Base-by-base conservation (phyloP, 495 filamentous ascomycete species). In the Penicillium manginii region DNA sequence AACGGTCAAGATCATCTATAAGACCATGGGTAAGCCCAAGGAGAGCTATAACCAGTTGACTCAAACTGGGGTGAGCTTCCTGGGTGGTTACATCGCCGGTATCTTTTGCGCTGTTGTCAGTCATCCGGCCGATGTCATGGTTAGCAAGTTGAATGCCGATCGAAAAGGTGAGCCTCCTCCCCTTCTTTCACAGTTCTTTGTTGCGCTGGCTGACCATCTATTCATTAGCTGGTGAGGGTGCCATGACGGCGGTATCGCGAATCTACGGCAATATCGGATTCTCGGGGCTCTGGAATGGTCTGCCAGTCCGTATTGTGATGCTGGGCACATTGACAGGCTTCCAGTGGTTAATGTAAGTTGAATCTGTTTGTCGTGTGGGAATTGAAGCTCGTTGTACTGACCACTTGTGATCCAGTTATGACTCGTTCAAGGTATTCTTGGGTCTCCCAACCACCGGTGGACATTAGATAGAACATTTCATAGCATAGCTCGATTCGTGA, bases 251-350 rank as follows among this genome's bases (percentile, higher is more conserved):
- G 12, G 81, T 89, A 50, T 76, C 78, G 3, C 74, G 87, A 32
- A 89, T 90, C 52, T 90, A 90, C 72, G 73, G 82, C n/a, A 88
- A 88, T 55, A 89, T 90, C 65, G 87, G 87, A 14, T 89, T 90
- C 74, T 64, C 59, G 14, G 87, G 87, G 9, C 68, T 89, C 45
- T 90, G 87, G 87, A 90, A 89, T 65, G 87, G 87, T 3, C 70
- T 90, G 23, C 78, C 83, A 0, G 84, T 87, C 40, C 71, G 87
- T 57, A 88, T 88, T 61, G 68, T 83, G 33, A 89, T 89, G 86
- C 79, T 88, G 56, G 80, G 84, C 23, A 83, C 82, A 11, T 68
- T 87, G 65, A 88, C 85, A 33, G 87, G 85, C n/a, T 89, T 88
- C 75, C 87, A 90, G 70, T 90, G 87, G 87, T 72, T 90, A 55